Conservation (phyloP, 1,139 yeast species). For the Candida albicans region DNA sequence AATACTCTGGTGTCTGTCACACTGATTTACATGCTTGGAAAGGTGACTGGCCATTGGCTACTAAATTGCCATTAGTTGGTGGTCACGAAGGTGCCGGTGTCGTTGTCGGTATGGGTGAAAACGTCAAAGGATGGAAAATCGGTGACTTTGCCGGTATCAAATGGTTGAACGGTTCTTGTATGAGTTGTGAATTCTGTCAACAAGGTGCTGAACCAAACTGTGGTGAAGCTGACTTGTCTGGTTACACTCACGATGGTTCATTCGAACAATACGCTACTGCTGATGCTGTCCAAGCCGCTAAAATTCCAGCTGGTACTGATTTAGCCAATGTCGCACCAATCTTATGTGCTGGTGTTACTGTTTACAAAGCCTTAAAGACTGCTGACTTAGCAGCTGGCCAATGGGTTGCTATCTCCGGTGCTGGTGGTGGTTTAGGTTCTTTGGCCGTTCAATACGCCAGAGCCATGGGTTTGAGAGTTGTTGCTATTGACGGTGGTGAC, state of each 20-base stretch:
- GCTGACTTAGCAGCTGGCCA: slow-evolving; percentile 65
- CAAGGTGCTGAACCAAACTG: slow-evolving; percentile 66
- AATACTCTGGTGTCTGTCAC: slow-evolving; percentile 79
- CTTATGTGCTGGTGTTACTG: slow-evolving; percentile 80
- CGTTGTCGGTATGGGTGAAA: slow-evolving; percentile 68
- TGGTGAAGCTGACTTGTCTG: slow-evolving; percentile 66
- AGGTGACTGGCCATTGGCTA: slow-evolving; percentile 73
- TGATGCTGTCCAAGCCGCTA: slow-evolving; percentile 83
- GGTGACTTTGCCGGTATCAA: slow-evolving; percentile 76
- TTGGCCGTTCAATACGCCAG: slow-evolving; percentile 72
- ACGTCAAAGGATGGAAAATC: slow-evolving; percentile 63
- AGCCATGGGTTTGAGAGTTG: slow-evolving; percentile 72
- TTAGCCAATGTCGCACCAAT: slow-evolving; percentile 77
- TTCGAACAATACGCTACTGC: slow-evolving; percentile 83
- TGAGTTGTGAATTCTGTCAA: slow-evolving; percentile 69
- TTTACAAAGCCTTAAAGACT: slow-evolving; percentile 74
- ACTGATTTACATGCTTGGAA: slow-evolving; percentile 81
- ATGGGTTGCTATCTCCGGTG: slow-evolving; percentile 79
- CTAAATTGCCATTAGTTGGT: slow-evolving; percentile 72
- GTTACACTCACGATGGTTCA: slow-evolving; percentile 79
- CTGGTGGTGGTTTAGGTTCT: slow-evolving; percentile 79
- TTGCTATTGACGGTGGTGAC: slow-evolving; percentile 76
- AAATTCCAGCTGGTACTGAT: slow-evolving; percentile 67
- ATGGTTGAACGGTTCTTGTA: slow-evolving; percentile 75
- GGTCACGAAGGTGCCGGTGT: slow-evolving; percentile 87